Evolutionary conservation across 805 yeast species (phyloP), one percentile per base, ranked within the genome.

Genomic region (Saturnispora serradocipensis): DNA sequence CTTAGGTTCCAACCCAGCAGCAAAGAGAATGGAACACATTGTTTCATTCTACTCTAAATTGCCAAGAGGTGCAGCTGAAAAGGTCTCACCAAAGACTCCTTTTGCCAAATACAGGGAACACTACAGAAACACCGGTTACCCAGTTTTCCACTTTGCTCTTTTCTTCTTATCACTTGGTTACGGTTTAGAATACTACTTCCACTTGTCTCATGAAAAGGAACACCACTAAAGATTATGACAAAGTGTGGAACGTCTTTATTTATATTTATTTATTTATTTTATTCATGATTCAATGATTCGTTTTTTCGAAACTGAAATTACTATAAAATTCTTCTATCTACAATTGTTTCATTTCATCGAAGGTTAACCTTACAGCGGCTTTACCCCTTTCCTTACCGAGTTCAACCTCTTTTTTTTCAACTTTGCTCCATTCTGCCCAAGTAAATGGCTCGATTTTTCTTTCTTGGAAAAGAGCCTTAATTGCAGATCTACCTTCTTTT

Each of bases 1-100:
- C 85, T 77, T 93, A 61, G 96, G 96, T 54, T 80, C 95, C 56
- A 88, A 89, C 75, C 97, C 97, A 66, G 86, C 91, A 64, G 98
- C 98, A 63, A 88, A 88, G 80, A 88, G 96, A 76, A 88, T 93
- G 84, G 84, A 88, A 60, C 86, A 87, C 70, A 96, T 91, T 64
- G 97, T 91, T 64, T 78, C 87, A 58, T 90, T 93, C 81, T 91
- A 91, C 86, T 87, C 91, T 76, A 83, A 88, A 62, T 81, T 91
- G 64, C 99, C 99, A 68, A 90, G 88, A 69, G 98, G 98, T 50
- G 74, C 84, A 54, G 95, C 95, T 55, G 82, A 91, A 59, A 81
- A 81, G 61, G 72, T 81, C 59, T 78, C 82, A 72, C 81, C 88
- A 64, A 70, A 77, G 58, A 82, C 85, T 56, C 78, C 86, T 59